Percentiles rank a stretch among this genome's conserved stretches.
phyloP scores from a whole-genome alignment of 345 rosid genomes.

The Durio zibethinus region DNA sequence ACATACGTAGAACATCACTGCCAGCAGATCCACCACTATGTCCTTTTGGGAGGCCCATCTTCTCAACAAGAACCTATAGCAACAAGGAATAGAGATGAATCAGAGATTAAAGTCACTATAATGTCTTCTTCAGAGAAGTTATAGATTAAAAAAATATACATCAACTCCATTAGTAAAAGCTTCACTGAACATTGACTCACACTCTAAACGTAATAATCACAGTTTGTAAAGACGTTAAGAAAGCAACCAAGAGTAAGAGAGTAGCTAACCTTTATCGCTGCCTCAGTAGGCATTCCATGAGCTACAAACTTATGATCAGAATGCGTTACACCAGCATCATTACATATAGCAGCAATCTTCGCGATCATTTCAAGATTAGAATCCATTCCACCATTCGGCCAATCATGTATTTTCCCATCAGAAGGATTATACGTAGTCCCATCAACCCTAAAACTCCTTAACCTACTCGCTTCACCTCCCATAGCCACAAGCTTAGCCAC shows the following conservation, averaged over 20 bases:
- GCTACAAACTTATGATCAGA: slow-evolving; percentile 55
- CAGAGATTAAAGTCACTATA: not conserved
- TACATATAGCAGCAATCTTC: slow-evolving; percentile 57
- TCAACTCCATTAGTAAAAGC: not conserved
- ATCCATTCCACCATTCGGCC: slow-evolving; percentile 54
- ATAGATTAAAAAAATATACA: not conserved
- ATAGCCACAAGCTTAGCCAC: slow-evolving; percentile 60
- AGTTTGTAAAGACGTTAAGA: not conserved
- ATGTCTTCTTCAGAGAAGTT: not conserved
- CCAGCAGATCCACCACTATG: slow-evolving; percentile 7
- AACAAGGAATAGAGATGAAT: not conserved
- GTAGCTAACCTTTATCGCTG: slow-evolving; percentile 57
- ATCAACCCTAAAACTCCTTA: slow-evolving; percentile 56
- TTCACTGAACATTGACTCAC: not conserved
- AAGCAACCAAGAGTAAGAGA: not conserved
- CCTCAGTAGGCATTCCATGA: slow-evolving; percentile 76
- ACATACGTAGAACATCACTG: slow-evolving; percentile 34
- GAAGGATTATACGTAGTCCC: slow-evolving; percentile 58
- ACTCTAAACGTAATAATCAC: not conserved
- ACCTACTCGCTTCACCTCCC: slow-evolving; percentile 35
- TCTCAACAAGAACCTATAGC: slow-evolving; percentile 64
- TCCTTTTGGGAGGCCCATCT: slow-evolving; percentile 62
- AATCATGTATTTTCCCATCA: slow-evolving; percentile 59
- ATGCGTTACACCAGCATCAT: slow-evolving; percentile 51
- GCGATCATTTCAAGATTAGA: slow-evolving; percentile 65